Evolutionary conservation across 1,284 basidiomycete genomes (phyloP).

Genomic region (Tilletia horrida): DNA sequence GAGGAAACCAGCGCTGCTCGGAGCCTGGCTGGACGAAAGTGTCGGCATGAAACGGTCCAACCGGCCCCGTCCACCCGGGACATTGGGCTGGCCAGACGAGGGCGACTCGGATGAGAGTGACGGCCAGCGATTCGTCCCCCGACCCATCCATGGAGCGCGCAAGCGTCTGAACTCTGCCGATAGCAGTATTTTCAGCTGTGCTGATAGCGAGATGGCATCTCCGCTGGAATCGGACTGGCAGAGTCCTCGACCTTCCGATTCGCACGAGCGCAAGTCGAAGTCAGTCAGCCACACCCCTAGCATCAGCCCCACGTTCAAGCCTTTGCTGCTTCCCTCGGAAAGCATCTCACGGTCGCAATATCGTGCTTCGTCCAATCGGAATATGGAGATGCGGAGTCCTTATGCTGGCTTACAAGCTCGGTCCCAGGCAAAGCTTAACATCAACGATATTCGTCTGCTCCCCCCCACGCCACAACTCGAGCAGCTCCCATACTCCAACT

Average conservation of each 20-base stretch:
- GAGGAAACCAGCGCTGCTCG: background rate
- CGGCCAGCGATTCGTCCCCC: slow-evolving; percentile 7
- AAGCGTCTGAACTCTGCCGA: slow-evolving; percentile 1
- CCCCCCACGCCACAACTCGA: background rate
- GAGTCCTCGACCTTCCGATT: background rate
- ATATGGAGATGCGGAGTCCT: background rate
- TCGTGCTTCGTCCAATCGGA: background rate
- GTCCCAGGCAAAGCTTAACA: background rate
- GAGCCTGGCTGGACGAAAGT: slow-evolving; percentile 10
- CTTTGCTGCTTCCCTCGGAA: background rate
- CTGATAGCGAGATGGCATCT: background rate
- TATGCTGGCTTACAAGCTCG: slow-evolving; percentile 13
- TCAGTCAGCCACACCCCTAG: background rate
- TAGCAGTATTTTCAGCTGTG: slow-evolving; percentile 2
- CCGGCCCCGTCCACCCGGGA: background rate
- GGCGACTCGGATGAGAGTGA: slow-evolving; percentile 11
- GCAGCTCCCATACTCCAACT: background rate
- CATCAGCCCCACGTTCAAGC: background rate
- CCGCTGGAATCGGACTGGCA: background rate
- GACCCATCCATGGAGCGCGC: background rate
- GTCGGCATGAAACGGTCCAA: background rate
- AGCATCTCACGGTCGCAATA: background rate
- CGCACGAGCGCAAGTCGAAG: background rate
- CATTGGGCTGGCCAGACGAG: background rate
- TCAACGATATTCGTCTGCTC: too few relatives aligned